These are phyloP conservation scores for Phytophthora parvispora DNA, from an alignment of 352 stramenopile species.

Conservation along the genomic window DNA sequence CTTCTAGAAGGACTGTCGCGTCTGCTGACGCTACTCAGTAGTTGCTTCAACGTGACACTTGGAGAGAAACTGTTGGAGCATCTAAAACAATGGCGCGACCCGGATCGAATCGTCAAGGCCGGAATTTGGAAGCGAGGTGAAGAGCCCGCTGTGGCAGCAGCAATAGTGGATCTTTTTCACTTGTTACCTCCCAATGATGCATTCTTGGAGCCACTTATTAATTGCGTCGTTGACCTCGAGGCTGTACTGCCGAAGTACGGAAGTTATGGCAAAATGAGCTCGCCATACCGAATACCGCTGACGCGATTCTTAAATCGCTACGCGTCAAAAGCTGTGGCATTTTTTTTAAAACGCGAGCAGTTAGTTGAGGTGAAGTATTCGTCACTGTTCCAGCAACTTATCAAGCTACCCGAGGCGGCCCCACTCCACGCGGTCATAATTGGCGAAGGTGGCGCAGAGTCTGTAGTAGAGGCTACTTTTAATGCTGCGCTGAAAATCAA, in stretches of 20 bases:
- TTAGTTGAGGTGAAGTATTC: constrained; percentile 91
- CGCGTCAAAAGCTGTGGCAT: constrained; percentile 81
- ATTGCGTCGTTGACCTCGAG: constrained; percentile 96
- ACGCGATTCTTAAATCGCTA: constrained; percentile 96
- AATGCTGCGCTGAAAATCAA: constrained; percentile 72
- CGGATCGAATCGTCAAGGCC: constrained; percentile 92
- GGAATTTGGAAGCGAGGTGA: constrained; percentile 95
- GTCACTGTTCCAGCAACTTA: constrained; percentile 95
- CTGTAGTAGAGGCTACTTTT: constrained; percentile 95
- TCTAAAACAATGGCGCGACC: constrained; percentile 95
- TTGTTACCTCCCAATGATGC: constrained; percentile 95
- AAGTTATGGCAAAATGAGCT: constrained; percentile 90
- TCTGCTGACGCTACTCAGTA: constrained; percentile 95
- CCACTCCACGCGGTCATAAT: constrained; percentile 92
- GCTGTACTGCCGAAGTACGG: constrained; percentile 93
- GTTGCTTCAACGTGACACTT: constrained; percentile 98
- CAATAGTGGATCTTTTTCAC: constrained; percentile 97
- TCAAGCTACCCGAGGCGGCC: constrained; percentile 92
- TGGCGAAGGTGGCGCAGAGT: constrained; percentile 88
- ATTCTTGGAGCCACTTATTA: constrained; percentile 97
- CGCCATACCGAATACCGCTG: constrained; percentile 94
- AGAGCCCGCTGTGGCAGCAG: constrained; percentile 95
- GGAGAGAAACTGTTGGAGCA: constrained; percentile 98
- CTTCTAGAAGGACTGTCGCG: constrained; percentile 95
- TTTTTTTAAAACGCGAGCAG: constrained; percentile 90